Evolutionary conservation across 2,329 filamentous ascomycete genomes (phyloP), one percentile per base, ranked within the genome.

Genomic region (Chaetomiaceae sp.): DNA sequence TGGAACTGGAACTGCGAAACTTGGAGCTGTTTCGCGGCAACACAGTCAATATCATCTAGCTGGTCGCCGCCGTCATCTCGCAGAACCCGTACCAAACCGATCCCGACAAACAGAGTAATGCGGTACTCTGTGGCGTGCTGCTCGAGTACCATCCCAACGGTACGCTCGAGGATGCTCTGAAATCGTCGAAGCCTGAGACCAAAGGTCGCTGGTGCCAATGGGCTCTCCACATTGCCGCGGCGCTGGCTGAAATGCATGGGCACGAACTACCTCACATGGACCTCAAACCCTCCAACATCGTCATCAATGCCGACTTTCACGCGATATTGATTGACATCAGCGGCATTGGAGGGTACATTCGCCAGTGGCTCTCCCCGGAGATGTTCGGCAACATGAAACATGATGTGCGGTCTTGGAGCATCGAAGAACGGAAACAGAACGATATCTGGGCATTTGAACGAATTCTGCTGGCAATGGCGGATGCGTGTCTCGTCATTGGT

Each of bases 1-100:
- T 58, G 36, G 49, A 54, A 49, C 49, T 53, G 32, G 58, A 60
- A 49, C 49, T 60, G 35, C 47, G 42, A 30, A 58, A 59, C 45
- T 40, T 60, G 32, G 40, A 49, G 45, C 22, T 32, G 36, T 44
- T 60, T 10, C 38, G 42, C n/a, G 33, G 33, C 19, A 47, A 47
- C 30, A 32, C 10, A 40, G 33, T 52, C 15, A 38, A 45, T 45
- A 50, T 57, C 27, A 52, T 58, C 26, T 48, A 46, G 47, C 44
- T 59, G 18, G 32, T 57, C 48, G 50, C 48, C 20, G 48, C 48
- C 37, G 52, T 58, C 24, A 37, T 56, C 11, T 58, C 53, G 27
- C 24, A 32, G 2, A 57, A 47, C 37, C 48, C 44, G 14, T 50
- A 50, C 17, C 30, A 44, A 26, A 46, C 34, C 33, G 27, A 35